These are phyloP conservation scores for Mycena capillaripes DNA, from an alignment of 768 basidiomycete genomes.

Conservation along the genomic window DNA sequence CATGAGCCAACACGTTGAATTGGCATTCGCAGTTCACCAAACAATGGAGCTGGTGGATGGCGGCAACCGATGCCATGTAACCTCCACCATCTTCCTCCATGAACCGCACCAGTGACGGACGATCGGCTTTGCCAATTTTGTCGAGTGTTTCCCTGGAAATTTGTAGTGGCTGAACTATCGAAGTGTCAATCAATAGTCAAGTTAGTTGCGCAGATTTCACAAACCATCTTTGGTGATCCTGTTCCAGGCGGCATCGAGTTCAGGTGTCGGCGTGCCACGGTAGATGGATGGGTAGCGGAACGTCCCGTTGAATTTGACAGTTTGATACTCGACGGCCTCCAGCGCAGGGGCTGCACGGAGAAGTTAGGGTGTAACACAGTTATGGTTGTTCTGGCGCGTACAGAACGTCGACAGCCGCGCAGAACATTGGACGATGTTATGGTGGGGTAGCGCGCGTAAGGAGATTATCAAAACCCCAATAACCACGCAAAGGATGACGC, in stretches of 20 bases:
- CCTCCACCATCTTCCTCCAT: conserved; percentile 1
- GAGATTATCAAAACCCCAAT: background rate
- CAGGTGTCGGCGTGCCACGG: too few relatives aligned
- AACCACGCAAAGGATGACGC: background rate
- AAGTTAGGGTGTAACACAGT: background rate
- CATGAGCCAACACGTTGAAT: background rate
- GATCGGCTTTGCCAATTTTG: background rate
- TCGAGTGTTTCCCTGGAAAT: background rate
- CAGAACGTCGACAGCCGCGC: background rate
- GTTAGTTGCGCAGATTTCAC: background rate
- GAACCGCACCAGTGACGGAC: background rate
- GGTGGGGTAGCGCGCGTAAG: background rate
- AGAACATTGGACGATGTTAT: background rate
- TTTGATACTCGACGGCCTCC: background rate
- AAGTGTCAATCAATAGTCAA: background rate
- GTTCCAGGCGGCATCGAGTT: background rate
- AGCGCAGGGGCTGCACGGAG: background rate
- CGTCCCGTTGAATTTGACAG: background rate
- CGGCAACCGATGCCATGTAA: background rate
- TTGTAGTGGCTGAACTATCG: background rate
- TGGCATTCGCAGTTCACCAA: background rate
- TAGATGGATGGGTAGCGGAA: conserved; percentile 1
- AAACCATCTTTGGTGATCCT: background rate
- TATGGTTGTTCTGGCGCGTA: background rate
- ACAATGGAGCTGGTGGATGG: background rate